These are phyloP conservation scores for Bryum argenteum DNA, from an alignment of 225 moss, liverwort and hornwort genomes.

Conservation along the genomic window DNA sequence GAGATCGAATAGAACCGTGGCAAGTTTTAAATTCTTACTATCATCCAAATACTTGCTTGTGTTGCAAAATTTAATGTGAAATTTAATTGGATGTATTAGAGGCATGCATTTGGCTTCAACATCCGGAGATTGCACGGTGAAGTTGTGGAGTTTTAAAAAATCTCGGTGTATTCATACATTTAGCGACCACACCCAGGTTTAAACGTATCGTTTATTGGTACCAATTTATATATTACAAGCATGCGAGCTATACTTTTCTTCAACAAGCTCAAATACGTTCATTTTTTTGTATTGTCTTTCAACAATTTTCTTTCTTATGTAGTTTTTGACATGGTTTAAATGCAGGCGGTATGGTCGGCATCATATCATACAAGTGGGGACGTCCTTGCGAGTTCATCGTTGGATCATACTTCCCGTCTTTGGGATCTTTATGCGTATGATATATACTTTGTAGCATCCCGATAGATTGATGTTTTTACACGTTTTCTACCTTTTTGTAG, in stretches of 20 bases:
- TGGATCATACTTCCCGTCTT: slow-evolving; percentile 87
- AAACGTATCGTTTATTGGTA: neutral
- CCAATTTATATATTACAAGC: neutral
- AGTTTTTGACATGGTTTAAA: neutral
- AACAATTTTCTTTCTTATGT: neutral
- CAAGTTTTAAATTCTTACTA: neutral
- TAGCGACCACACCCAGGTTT: slow-evolving; percentile 90
- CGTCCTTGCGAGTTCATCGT: slow-evolving; percentile 89
- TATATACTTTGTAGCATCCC: neutral
- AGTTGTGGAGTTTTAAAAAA: slow-evolving; percentile 97
- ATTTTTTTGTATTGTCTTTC: no score
- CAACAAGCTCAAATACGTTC: slow-evolving; percentile 5
- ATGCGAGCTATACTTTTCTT: no score
- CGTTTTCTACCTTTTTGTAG: no score
- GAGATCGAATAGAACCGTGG: no score
- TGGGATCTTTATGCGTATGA: slow-evolving; percentile 81
- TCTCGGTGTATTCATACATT: slow-evolving; percentile 94
- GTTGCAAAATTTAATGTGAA: neutral
- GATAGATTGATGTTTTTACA: no score
- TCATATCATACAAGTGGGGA: slow-evolving; percentile 87
- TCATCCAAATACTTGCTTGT: neutral
- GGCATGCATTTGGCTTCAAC: slow-evolving; percentile 94
- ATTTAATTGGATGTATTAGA: slow-evolving; percentile 36
- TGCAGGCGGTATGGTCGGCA: slow-evolving; percentile 89
- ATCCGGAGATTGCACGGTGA: slow-evolving; percentile 91